A percentile compares a stretch with the other conserved stretches of the same genome.
phyloP scores from a whole-genome alignment of 2,329 filamentous ascomycete genomes.

The Plenodomus lindquistii region DNA sequence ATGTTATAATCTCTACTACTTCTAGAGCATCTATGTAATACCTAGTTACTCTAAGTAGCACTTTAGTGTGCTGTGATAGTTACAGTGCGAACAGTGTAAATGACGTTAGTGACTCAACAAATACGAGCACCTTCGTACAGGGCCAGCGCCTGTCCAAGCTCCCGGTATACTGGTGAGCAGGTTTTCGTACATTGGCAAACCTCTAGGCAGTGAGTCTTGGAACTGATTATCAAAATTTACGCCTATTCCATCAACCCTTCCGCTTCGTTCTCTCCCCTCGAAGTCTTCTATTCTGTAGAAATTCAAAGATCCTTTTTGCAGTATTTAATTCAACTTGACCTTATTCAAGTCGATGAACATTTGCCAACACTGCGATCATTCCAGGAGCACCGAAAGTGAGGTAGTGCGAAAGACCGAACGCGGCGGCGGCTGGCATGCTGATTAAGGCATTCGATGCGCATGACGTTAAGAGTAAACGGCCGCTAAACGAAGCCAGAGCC shows the following conservation, averaged over 20 bases:
- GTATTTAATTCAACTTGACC: neutral
- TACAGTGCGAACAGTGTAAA: too few relatives aligned
- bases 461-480: neutral
- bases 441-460: neutral
- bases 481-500: neutral
- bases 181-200: neutral
- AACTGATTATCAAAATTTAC: neutral
- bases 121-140: too few relatives aligned
- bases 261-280: neutral
- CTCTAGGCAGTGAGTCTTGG: neutral
- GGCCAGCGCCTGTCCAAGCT: too few relatives aligned
- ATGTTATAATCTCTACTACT: too few relatives aligned
- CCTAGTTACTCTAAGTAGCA: too few relatives aligned
- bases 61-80: too few relatives aligned
- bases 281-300: neutral
- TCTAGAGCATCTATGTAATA: too few relatives aligned
- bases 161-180: neutral
- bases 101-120: too few relatives aligned
- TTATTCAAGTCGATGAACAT: neutral
- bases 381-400: neutral
- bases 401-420: neutral
- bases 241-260: neutral
- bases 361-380: neutral
- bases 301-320: neutral
- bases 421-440: neutral